Evolutionary conservation across 768 basidiomycete genomes (phyloP).

Genomic region (Mrakia hoshinonis): DNA sequence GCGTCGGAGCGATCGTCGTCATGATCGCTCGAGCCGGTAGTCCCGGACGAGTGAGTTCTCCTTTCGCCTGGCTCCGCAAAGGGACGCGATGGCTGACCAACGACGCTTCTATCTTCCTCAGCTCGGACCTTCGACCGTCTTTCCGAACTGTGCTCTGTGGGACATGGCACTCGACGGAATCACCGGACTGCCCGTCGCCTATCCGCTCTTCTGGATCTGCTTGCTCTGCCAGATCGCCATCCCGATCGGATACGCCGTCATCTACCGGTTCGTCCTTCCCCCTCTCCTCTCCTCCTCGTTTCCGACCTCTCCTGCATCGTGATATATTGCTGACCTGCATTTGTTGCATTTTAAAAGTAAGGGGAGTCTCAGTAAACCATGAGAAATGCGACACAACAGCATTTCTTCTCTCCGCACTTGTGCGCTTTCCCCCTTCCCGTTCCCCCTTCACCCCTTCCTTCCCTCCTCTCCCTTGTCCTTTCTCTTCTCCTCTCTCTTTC

Average conservation of each 20-base stretch:
- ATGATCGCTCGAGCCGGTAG: constrained; percentile 90
- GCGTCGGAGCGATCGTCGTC: constrained; percentile 80
- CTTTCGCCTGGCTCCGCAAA: neutral
- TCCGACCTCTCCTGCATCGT: neutral
- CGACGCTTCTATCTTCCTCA: neutral
- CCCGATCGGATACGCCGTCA: neutral
- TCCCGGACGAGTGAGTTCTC: constrained; percentile 50
- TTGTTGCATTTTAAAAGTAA: too few species aligned
- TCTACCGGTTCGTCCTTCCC: too few species aligned
- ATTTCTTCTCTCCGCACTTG: too few species aligned
- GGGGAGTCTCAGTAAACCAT: too few species aligned
- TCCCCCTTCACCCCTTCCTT: neutral
- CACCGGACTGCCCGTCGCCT: constrained; percentile 11
- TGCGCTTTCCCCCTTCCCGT: too few species aligned
- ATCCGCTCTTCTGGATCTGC: constrained; percentile 31
- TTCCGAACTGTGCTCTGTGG: constrained; percentile 28
- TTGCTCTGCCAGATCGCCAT: constrained; percentile 25
- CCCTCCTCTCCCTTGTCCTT: neutral
- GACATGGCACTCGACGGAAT: constrained; percentile 23
- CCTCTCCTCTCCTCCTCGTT: neutral
- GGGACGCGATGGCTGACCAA: neutral
- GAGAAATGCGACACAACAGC: too few species aligned
- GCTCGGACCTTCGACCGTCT: constrained; percentile 29
- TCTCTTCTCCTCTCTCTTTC: neutral
- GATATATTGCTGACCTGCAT: too few species aligned